Base-by-base conservation (phyloP, 2,329 filamentous ascomycete genomes). In the Ophiocordyceps camponoti-saundersi region DNA sequence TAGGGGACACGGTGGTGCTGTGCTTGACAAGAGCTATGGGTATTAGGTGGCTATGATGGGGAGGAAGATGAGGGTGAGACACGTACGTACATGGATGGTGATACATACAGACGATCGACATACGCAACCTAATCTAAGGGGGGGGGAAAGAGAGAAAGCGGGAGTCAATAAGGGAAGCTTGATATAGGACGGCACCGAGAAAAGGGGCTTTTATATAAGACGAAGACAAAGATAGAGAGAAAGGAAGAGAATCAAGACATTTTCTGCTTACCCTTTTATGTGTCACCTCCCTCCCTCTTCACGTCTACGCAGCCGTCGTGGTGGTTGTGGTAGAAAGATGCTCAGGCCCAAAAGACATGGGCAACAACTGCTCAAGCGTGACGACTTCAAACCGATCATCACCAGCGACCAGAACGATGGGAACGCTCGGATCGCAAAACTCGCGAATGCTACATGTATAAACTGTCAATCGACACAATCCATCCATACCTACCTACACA, bases 371-470 rank as follows among this genome's bases (percentile, higher is more conserved):
- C 52, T 79, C 77, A 48, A 94, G 67, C 22, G 71, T 82, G 65
- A 79, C 70, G 22, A 85, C 77, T n/a, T 78, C 69, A 55, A 74
- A 88, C 50, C 81, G 75, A 2, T 80, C 82, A 51, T 88, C 75
- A 61, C 80, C 82, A 62, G 93, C 88, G 64, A 93, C 94, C 90
- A 96, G 94, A 61, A 95, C 79, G 48, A 98, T 75, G 0, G 88
- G 90, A 49, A 77, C 79, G 6, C 71, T 66, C n/a, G 79, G 58
- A 7, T 72, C 63, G 53, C 78, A 83, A 57, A 89, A 89, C 65
- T 90, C 85, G 44, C 83, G 79, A 53, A 90, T 87, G 55, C 80
- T 82, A 53, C 47, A 42, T 8, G 23, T 26, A 39, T 40, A 42
- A 21, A 29, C 16, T 18, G 44, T 49, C 55, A 44, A 53, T 46